A percentile compares a stretch with the other conserved stretches of the same genome.
Evolutionary conservation across 2,329 filamentous ascomycete species (phyloP).

Genomic region (Seiridium cupressi): DNA sequence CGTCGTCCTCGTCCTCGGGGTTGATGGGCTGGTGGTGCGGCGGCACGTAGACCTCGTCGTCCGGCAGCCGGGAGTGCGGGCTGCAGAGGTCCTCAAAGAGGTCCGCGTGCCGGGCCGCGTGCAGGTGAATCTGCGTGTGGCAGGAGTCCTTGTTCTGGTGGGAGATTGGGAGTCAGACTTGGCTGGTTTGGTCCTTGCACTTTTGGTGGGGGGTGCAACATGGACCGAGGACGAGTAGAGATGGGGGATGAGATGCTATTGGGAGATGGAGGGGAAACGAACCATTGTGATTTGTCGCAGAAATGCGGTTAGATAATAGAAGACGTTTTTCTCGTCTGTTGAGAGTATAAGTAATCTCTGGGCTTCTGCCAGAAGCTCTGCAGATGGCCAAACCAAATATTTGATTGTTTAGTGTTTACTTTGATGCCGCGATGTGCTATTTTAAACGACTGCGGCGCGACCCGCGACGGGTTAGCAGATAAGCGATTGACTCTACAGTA

Average conservation of each 20-base stretch:
- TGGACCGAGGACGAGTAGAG: not conserved
- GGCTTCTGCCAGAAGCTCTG: too few species aligned
- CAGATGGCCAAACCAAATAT: too few species aligned
- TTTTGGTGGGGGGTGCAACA: not conserved
- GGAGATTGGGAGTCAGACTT: not conserved
- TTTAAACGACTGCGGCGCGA: too few species aligned
- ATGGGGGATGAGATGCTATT: not conserved
- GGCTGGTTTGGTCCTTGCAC: not conserved
- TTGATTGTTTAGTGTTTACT: too few species aligned
- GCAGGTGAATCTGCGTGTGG: conserved; percentile 76
- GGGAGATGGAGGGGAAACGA: not conserved
- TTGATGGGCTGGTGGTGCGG: conserved; percentile 78
- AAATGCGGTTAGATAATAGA: too few species aligned
- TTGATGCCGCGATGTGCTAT: too few species aligned
- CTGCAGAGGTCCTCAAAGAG: conserved; percentile 68
- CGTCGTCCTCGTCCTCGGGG: conserved; percentile 85
- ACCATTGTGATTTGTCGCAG: too few species aligned
- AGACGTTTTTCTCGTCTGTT: too few species aligned
- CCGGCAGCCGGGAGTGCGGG: conserved; percentile 68
- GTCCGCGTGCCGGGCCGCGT: conserved; percentile 69
- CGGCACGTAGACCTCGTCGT: conserved; percentile 80
- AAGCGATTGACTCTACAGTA: too few species aligned
- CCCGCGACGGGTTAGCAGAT: too few species aligned
- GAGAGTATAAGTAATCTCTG: too few species aligned
- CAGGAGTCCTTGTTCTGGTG: conserved; percentile 69